phyloP scores from a whole-genome alignment of 306 rosid species.

The Malus sylvestris region DNA sequence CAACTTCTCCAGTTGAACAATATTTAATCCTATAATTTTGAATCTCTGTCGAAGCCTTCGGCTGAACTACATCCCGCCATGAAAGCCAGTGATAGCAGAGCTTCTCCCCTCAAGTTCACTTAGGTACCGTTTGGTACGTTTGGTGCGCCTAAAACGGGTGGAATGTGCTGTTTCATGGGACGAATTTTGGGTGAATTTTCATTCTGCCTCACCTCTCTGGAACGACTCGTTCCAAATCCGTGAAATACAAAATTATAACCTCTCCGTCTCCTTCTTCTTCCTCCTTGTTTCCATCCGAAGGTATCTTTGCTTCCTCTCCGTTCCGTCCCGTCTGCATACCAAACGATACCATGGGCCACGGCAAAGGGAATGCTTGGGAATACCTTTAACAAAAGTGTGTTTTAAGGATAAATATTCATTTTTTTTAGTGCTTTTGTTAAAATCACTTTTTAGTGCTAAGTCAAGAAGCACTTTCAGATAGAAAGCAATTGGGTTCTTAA shows the following conservation, averaged over 20 bases:
- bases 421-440: not conserved
- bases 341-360: not conserved
- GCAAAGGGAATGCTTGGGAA: not conserved
- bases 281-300: too few relatives aligned
- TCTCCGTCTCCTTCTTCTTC: too few relatives aligned
- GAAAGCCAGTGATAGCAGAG: not conserved
- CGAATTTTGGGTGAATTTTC: too few relatives aligned
- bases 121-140: too few relatives aligned
- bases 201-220: too few relatives aligned
- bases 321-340: too few relatives aligned
- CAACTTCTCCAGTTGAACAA: not conserved
- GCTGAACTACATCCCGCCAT: not conserved
- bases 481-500: not conserved
- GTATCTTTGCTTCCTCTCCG: too few relatives aligned
- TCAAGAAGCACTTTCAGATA: not conserved
- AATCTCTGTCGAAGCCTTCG: not conserved
- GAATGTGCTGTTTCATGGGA: too few relatives aligned
- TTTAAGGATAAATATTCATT: not conserved
- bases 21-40: not conserved
- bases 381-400: not conserved
- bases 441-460: not conserved
- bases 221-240: too few relatives aligned
- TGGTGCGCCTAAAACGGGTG: too few relatives aligned
- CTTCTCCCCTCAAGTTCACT: not conserved
- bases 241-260: too few relatives aligned